These are phyloP conservation scores for Saccharomycopsis fodiens DNA, from an alignment of 805 yeast genomes.

Conservation along the genomic window DNA sequence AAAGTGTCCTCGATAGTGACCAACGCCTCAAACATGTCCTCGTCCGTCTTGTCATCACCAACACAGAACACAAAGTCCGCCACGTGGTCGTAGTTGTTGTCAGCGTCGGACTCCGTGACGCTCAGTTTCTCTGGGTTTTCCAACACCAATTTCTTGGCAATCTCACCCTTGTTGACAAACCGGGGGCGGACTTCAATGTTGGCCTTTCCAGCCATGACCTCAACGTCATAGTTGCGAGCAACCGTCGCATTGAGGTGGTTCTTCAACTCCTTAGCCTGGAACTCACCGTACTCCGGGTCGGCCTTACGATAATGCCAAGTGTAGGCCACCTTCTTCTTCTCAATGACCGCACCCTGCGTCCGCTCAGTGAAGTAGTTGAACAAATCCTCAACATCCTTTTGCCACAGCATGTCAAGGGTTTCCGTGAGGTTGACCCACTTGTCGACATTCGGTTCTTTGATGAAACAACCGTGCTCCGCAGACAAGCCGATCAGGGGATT, in stretches of 20 bases:
- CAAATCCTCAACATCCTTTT: conserved; percentile 64
- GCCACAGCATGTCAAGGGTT: conserved; percentile 90
- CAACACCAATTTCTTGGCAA: conserved; percentile 68
- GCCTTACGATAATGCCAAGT: conserved; percentile 98
- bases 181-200: conserved; percentile 95
- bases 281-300: conserved; percentile 88
- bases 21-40: conserved; percentile 88
- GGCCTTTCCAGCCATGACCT: conserved; percentile 96
- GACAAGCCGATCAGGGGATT: conserved; percentile 65
- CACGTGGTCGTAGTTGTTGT: conserved; percentile 32
- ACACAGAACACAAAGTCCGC: conserved; percentile 85
- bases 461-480: conserved; percentile 97
- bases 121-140: conserved; percentile 21
- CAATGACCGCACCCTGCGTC: conserved; percentile 86
- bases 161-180: conserved; percentile 94
- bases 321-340: conserved; percentile 83
- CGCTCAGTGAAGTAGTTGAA: conserved; percentile 72
- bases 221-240: conserved; percentile 66
- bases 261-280: conserved; percentile 71
- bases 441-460: conserved; percentile 51
- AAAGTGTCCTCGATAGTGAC: conserved; percentile 52
- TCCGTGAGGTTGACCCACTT: conserved; percentile 84
- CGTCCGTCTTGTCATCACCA: conserved; percentile 97
- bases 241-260: conserved; percentile 54
- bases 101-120: background rate